Base-by-base conservation (phyloP, 2,329 filamentous ascomycete species). In the Ophiostoma sp. region DNA sequence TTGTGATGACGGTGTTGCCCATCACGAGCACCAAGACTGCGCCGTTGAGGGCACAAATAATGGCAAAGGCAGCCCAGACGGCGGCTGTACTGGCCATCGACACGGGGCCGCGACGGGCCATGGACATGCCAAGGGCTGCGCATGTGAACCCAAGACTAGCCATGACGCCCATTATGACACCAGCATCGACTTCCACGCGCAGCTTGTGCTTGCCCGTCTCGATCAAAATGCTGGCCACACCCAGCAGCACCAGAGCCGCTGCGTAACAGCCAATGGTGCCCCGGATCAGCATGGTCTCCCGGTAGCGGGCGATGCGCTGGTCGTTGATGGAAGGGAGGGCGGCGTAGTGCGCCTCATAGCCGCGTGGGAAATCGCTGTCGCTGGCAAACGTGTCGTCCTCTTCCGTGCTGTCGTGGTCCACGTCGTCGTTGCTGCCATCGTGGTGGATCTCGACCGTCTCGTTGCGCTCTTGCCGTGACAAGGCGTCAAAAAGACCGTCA, bases 121-220 rank as follows among this genome's bases (percentile, higher is more conserved):
- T 79, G 75, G 88, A 86, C 79, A 87, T 85, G 45, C 87, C 88
- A 7, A 93, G 83, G 0, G 86, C 91, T 15, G 87, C 83, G 64
- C 89, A 88, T 0, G 88, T 89, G 77, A 90, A 90, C 74, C 90
- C 85, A 55, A 94, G 80, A 75, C 90, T 92, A 39, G 88, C 85
- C 42, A 92, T 85, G 19, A 92, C 89, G 11, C 92, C 92, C 55
- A 93, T 84, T 0, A 92, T 85, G 1, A 93, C 91, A 9, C 90
- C 92, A 0, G 88, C 88, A 77, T 95, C 92, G 3, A 95, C 93
- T 80, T 93, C 89, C n/a, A 89, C 85, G 4, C 87, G 85, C 76
- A 91, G 85, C 79, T 88, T 91, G 79, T 89, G 90, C 64, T 88
- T 86, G 9, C 92, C 92, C 0, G 93, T 93, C 17, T 85, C 82